A percentile compares a stretch with the other conserved stretches of the same genome.
phyloP scores from a whole-genome alignment of 495 filamentous ascomycete species.

The Darksidea phi region DNA sequence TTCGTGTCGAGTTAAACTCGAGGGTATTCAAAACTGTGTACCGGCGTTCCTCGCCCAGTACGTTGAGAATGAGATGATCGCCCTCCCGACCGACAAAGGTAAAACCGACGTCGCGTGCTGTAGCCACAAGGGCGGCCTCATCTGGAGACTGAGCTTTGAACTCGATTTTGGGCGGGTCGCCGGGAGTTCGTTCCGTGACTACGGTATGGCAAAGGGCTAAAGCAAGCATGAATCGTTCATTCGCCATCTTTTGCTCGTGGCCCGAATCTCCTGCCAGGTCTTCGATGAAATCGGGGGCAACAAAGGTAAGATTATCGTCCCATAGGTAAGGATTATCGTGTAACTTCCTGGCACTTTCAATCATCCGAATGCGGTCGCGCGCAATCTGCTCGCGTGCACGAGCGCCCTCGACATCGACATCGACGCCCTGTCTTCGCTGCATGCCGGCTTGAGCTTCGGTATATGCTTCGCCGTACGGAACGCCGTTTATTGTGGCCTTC shows the following conservation, averaged over 20 bases:
- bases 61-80: constrained; percentile 78
- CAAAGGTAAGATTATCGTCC: constrained; percentile 86
- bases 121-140: constrained; percentile 91
- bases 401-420: constrained; percentile 76
- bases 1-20: constrained; percentile 95
- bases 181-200: constrained; percentile 84
- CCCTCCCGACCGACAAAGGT: constrained; percentile 80
- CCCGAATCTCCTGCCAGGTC: constrained; percentile 78
- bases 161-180: constrained; percentile 83
- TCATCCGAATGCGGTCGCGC: constrained; percentile 66
- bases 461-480: constrained; percentile 94
- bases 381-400: constrained; percentile 77
- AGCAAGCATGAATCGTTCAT: constrained; percentile 90
- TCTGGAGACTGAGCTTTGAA: constrained; percentile 98
- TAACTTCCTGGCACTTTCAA: constrained; percentile 68
- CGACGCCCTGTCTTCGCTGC: constrained; percentile 82
- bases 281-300: constrained; percentile 81
- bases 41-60: constrained; percentile 78
- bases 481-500: constrained; percentile 90
- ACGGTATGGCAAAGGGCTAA: constrained; percentile 95
- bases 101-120: constrained; percentile 92
- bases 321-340: constrained; percentile 89
- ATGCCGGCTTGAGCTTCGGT: constrained; percentile 95
- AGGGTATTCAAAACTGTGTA: constrained; percentile 91
- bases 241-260: constrained; percentile 70